These are phyloP conservation scores for Physocladia obscura DNA, from an alignment of 192 early-diverging fungal species.

Conservation along the genomic window DNA sequence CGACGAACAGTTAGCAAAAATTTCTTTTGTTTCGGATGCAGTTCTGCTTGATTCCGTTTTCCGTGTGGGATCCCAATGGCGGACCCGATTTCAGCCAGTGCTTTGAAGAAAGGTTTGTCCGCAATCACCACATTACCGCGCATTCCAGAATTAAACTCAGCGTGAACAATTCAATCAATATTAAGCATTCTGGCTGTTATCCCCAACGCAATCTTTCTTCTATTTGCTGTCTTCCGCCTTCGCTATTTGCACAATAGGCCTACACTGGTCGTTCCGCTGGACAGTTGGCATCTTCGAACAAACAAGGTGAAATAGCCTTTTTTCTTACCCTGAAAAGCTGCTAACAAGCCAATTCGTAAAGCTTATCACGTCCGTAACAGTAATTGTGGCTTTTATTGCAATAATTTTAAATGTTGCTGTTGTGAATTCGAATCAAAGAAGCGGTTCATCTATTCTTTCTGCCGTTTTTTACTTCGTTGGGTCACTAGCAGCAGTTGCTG, in stretches of 20 bases:
- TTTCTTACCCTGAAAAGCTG: background rate
- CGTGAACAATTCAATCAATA: background rate
- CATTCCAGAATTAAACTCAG: background rate
- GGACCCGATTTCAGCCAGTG: conserved; percentile 16
- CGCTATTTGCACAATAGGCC: conserved; percentile 8
- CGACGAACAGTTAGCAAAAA: no score
- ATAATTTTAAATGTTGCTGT: background rate
- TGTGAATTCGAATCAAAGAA: background rate
- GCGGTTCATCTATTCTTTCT: conserved; percentile 2
- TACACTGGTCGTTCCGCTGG: background rate
- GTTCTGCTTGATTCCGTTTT: conserved; percentile 7
- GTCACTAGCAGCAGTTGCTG: background rate
- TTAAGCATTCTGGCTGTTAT: background rate
- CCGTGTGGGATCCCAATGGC: conserved; percentile 1
- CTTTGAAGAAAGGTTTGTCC: conserved; percentile 28
- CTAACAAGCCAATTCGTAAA: background rate
- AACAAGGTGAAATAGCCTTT: conserved; percentile 2
- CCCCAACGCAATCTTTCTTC: background rate
- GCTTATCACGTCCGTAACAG: background rate
- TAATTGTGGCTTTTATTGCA: background rate
- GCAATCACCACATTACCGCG: background rate
- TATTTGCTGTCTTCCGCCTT: conserved; percentile 8
- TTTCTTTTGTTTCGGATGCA: no score
- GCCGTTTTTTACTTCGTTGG: background rate
- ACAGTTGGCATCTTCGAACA: conserved; percentile 10